phyloP scores from a whole-genome alignment of 371 early-diverging fungal genomes.

The Entomophthora muscae region DNA sequence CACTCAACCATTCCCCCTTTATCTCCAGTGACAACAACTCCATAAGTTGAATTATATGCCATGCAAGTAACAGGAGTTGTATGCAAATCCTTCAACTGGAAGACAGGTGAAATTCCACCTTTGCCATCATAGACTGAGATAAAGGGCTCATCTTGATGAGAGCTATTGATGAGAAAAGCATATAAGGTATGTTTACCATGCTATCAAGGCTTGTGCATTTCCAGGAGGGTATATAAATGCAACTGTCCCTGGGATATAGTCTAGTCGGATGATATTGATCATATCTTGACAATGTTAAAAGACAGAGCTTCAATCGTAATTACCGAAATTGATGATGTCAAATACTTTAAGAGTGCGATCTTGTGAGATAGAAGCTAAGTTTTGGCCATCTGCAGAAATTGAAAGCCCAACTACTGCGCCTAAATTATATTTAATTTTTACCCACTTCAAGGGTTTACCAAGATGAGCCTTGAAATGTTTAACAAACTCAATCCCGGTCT shows the following conservation, averaged over 20 bases:
- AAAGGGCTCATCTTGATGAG: constrained; percentile 45
- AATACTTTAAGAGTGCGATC: constrained; percentile 83
- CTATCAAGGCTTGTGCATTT: constrained; percentile 59
- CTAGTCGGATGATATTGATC: constrained; percentile 81
- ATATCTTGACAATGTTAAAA: constrained; percentile 41
- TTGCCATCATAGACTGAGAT: constrained; percentile 76
- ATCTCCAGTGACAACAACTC: constrained; percentile 73
- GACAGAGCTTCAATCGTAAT: background rate
- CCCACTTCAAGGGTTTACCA: constrained; percentile 15
- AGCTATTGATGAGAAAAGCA: constrained; percentile 19
- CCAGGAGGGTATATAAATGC: constrained; percentile 79
- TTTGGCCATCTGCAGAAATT: constrained; percentile 53
- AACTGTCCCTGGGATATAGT: constrained; percentile 50
- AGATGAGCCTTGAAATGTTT: constrained; percentile 88
- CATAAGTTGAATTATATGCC: constrained; percentile 51
- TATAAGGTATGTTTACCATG: constrained; percentile 30
- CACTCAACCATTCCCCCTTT: constrained; percentile 78
- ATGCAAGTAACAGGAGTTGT: constrained; percentile 57
- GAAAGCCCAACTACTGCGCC: constrained; percentile 32
- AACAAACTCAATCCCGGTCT: constrained; percentile 43
- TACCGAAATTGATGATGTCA: constrained; percentile 88
- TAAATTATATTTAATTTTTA: constrained; percentile 3
- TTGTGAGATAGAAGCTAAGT: constrained; percentile 64
- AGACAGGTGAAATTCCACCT: constrained; percentile 37
- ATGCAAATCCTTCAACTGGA: constrained; percentile 46